phyloP scores from a whole-genome alignment of 306 rosid genomes.

The Castanospermum australe region DNA sequence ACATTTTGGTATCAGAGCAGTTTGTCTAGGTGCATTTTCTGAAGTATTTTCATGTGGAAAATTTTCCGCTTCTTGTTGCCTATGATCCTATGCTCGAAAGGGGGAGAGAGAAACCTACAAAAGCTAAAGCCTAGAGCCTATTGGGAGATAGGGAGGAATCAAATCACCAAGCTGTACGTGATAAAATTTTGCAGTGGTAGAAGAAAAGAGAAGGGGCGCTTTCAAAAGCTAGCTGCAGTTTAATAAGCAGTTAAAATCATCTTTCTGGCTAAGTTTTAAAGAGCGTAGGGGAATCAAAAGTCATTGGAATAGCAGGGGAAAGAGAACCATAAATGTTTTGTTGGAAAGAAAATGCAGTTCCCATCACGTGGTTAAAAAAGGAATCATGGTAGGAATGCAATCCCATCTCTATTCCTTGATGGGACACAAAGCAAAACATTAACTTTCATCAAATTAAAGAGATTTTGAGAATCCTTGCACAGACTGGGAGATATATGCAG shows the following conservation, averaged over 20 bases:
- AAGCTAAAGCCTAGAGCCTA: conserved; percentile 21
- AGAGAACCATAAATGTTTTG: conserved; percentile 27
- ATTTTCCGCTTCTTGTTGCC: conserved; percentile 7
- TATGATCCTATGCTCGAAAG: conserved; percentile 11
- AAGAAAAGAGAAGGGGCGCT: conserved; percentile 19
- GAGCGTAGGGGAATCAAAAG: conserved; percentile 26
- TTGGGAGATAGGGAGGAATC: conserved; percentile 18
- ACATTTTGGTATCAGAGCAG: too few species aligned
- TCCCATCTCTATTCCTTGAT: conserved; percentile 36
- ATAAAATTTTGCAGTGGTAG: not conserved
- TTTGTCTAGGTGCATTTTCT: conserved; percentile 19
- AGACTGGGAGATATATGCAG: conserved; percentile 16
- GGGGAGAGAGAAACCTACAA: not conserved
- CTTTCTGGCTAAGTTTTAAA: conserved; percentile 16
- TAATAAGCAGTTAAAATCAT: conserved; percentile 9
- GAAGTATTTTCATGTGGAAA: not conserved
- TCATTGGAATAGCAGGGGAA: conserved; percentile 5
- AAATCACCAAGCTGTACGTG: not conserved
- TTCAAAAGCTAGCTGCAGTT: conserved; percentile 2
- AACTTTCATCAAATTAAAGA: conserved; percentile 28
- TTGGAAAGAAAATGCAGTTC: conserved; percentile 30
- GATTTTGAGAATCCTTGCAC: conserved; percentile 27
- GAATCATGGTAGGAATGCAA: conserved; percentile 39
- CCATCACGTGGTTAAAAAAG: conserved; percentile 28
- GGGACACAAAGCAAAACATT: conserved; percentile 40